Base-by-base conservation (phyloP, 2,329 filamentous ascomycete species). In the Calonectria multiphialidica region DNA sequence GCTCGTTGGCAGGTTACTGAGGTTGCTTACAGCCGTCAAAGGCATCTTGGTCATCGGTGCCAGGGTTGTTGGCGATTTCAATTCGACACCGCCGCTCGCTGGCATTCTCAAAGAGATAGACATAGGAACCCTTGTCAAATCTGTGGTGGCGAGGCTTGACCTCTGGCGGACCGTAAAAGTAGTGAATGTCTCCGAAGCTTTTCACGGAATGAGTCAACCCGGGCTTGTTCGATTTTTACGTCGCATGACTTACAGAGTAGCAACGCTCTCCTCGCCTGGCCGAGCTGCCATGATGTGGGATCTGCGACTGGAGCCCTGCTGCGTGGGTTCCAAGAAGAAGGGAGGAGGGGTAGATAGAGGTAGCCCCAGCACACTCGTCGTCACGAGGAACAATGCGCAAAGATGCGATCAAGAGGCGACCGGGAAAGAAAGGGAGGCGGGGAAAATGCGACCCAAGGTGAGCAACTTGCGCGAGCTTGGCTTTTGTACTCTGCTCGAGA, bases 161-260 rank as follows among this genome's bases (percentile, higher is more conserved):
- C 7, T 88, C 87, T 2, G 92, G 91, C n/a, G 91, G 88, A 30
- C 90, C 89, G 84, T 95, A 95, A 83, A 92, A 95, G 83, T 95
- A 96, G 82, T 96, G 94, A 66, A 95, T 82, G 80, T 96, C 94
- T 74, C 90, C 93, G 79, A 94, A 95, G 79, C 94, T 96, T 71
- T 65, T 16, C 21, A 45, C 10, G n/a, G 18, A 13, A 45, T 45
- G 16, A 68, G 76, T 40, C 66, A 76, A 72, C 35, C 37, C 49
- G 35, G 33, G n/a, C 33, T 33, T 28, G 53, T 35, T 53, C 18
- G 21, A 18, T 71, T 63, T 49, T 44, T 33, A 40, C 25, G 33
- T 68, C 55, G 61, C 55, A 66, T 28, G 23, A 83, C 87, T 84
- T 78, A 89, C 87, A 89, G 83, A 33, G 87, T 88, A 55, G 86